phyloP scores from a whole-genome alignment of 495 filamentous ascomycete species.

The Penicillium lividum region DNA sequence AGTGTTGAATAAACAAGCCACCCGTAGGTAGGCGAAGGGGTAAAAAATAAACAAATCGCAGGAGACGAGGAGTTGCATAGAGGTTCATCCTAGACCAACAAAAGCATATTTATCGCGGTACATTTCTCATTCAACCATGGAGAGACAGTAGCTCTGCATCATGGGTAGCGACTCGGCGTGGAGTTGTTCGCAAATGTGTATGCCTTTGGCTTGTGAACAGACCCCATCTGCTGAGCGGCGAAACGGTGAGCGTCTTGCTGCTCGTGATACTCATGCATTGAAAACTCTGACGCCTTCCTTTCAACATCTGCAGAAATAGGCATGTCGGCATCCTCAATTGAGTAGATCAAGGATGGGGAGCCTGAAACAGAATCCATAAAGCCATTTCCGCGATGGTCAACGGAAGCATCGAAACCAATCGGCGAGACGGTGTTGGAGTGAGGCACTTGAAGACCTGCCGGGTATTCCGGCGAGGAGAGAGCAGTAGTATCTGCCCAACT shows the following conservation, averaged over 20 bases:
- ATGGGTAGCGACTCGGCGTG: constrained; percentile 42
- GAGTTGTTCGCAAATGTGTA: constrained; percentile 47
- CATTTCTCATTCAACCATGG: constrained; percentile 33
- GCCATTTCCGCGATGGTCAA: constrained; percentile 29
- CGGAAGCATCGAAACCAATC: constrained; percentile 34
- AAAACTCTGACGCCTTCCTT: constrained; percentile 41
- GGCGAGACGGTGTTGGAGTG: constrained; percentile 40
- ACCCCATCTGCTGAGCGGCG: constrained; percentile 41
- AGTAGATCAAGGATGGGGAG: constrained; percentile 40
- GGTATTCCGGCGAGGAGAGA: constrained; percentile 47
- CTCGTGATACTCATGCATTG: constrained; percentile 47
- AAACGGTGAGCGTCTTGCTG: constrained; percentile 42
- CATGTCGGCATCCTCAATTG: constrained; percentile 38
- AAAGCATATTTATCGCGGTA: constrained; percentile 27
- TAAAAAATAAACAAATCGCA: constrained; percentile 12
- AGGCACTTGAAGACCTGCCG: constrained; percentile 32
- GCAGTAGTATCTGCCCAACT: constrained; percentile 45
- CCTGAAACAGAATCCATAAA: constrained; percentile 32
- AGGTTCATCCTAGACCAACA: constrained; percentile 28
- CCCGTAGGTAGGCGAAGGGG: constrained; percentile 11
- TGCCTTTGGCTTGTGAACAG: constrained; percentile 40
- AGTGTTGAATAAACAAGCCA: constrained; percentile 14
- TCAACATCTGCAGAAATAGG: constrained; percentile 28
- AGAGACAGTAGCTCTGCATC: constrained; percentile 11
- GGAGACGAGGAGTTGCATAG: constrained; percentile 20